Evolutionary conservation across 2,329 filamentous ascomycete genomes (phyloP).

Genomic region (Sporothrix globosa): DNA sequence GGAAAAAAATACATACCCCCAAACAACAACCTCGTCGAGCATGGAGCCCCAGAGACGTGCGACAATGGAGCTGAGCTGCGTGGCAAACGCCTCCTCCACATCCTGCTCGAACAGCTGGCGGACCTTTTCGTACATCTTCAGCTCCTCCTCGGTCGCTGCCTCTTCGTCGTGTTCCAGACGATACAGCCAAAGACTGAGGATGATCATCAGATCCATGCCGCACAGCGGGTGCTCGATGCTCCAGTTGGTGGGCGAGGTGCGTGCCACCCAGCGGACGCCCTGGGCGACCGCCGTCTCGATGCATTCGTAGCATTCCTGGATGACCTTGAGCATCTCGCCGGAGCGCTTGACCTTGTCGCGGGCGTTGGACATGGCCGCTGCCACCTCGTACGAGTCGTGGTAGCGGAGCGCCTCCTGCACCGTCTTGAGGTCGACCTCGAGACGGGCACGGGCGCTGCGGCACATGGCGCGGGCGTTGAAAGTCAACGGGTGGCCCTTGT

Average conservation of each 20-base stretch:
- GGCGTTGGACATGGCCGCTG: constrained; percentile 92
- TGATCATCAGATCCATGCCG: constrained; percentile 95
- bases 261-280: constrained; percentile 96
- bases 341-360: constrained; percentile 93
- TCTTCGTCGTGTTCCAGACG: constrained; percentile 99
- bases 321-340: constrained; percentile 97
- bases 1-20: constrained; percentile 74
- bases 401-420: constrained; percentile 96
- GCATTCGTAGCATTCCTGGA: constrained; percentile 96
- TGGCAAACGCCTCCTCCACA: constrained; percentile 76
- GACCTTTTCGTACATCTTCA: constrained; percentile 89
- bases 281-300: constrained; percentile 94
- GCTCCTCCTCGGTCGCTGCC: constrained; percentile 79
- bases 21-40: constrained; percentile 97
- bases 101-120: constrained; percentile 90
- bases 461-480: constrained; percentile 99
- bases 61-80: constrained; percentile 91
- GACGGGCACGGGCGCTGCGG: constrained; percentile 85
- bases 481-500: constrained; percentile 93
- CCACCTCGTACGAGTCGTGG: constrained; percentile 96
- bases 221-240: constrained; percentile 97
- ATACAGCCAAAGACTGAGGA: constrained; percentile 96
- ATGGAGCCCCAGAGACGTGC: constrained; percentile 96
- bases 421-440: constrained; percentile 93
- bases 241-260: constrained; percentile 97